A percentile compares a stretch with the other conserved stretches of the same genome.
These are phyloP conservation scores for Candida germanica DNA, from an alignment of 805 yeast species.

Conservation along the genomic window DNA sequence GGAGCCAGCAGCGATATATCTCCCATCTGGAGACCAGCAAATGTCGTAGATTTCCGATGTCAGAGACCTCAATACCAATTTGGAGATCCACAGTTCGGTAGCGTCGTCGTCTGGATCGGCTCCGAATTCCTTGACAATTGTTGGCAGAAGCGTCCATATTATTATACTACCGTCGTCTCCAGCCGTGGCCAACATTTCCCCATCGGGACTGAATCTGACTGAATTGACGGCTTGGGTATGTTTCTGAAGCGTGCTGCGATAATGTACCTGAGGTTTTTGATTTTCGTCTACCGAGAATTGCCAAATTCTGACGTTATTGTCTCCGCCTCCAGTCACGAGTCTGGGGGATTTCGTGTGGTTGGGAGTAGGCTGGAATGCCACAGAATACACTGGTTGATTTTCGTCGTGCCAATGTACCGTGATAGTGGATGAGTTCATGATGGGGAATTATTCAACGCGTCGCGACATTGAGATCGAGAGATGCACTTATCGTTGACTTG, in stretches of 20 bases:
- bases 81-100: conserved; percentile 73
- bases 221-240: conserved; percentile 95
- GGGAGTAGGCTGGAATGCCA: conserved; percentile 54
- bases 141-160: conserved; percentile 67
- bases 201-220: conserved; percentile 73
- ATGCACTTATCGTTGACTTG: conserved; percentile 1
- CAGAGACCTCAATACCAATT: conserved; percentile 53
- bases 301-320: conserved; percentile 26
- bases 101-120: conserved; percentile 51
- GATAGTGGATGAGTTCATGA: conserved; percentile 43
- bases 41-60: conserved; percentile 85
- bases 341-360: conserved; percentile 28
- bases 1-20: conserved; percentile 77
- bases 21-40: conserved; percentile 87
- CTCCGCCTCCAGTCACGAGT: conserved; percentile 92
- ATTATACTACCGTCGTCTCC: conserved; percentile 93
- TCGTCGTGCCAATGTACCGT: conserved; percentile 75
- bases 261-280: conserved; percentile 57
- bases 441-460: not conserved
- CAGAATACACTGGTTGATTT: conserved; percentile 68
- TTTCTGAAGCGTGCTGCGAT: conserved; percentile 74
- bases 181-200: conserved; percentile 76
- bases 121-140: conserved; percentile 59
- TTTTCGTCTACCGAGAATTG: conserved; percentile 42
- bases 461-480: conserved; percentile 1